Percentiles rank a stretch among this genome's conserved stretches.
These are phyloP conservation scores for Leucocoprinus leucothites DNA, from an alignment of 768 basidiomycete species.

Conservation along the genomic window DNA sequence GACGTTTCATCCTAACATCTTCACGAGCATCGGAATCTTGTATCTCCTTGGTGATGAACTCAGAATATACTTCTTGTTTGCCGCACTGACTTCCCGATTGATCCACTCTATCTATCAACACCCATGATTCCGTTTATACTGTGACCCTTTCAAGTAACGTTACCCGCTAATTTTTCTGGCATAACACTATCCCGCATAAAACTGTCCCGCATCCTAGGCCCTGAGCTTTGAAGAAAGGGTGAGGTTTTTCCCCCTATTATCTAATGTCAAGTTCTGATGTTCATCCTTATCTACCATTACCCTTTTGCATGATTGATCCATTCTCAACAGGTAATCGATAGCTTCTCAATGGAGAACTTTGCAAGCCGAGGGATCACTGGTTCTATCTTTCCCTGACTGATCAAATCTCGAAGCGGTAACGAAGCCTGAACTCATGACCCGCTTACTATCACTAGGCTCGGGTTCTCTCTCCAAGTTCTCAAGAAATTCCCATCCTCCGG, in stretches of 20 bases:
- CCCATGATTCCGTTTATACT: too few relatives aligned
- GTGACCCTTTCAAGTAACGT: background rate
- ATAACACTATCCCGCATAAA: too few relatives aligned
- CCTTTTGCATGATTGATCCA: too few relatives aligned
- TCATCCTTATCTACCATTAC: too few relatives aligned
- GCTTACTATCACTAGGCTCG: background rate
- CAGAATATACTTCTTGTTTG: background rate
- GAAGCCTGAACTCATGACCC: slow-evolving; percentile 1
- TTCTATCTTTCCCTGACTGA: background rate
- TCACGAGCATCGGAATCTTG: background rate
- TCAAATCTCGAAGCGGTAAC: background rate
- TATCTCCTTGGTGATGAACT: slow-evolving; percentile 6
- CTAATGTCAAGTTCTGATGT: too few relatives aligned
- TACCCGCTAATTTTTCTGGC: background rate
- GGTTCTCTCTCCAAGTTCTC: too few relatives aligned
- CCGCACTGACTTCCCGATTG: too few relatives aligned
- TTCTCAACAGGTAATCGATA: too few relatives aligned
- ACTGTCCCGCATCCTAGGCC: too few relatives aligned
- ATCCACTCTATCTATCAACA: too few relatives aligned
- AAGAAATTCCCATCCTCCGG: background rate
- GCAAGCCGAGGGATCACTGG: background rate
- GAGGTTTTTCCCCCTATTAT: too few relatives aligned
- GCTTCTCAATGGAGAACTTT: background rate
- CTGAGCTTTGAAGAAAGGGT: too few relatives aligned
- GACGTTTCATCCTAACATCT: slow-evolving; percentile 20